Evolutionary conservation across 1,139 yeast species (phyloP), one percentile per base, ranked within the genome.

Genomic region (Scheffersomyces quercinus): DNA sequence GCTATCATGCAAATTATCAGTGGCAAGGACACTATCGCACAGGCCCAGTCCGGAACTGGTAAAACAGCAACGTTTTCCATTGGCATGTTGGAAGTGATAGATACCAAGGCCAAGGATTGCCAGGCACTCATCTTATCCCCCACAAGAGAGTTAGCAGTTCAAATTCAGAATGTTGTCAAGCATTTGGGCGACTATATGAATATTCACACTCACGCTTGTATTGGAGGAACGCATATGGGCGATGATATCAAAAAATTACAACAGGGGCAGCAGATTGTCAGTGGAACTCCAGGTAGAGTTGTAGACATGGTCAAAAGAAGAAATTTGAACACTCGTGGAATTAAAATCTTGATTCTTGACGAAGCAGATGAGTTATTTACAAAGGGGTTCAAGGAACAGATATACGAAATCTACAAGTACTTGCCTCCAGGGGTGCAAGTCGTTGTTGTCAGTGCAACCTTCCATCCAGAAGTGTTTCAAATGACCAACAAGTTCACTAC

Each of bases 31-130:
- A 88, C 93, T 2, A 88, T 93, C 48, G 98, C 98, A 16, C 99
- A 93, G 67, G 97, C 98, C 9, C 99, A 93, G 64, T 88, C 97
- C 4, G 99, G 99, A 49, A 93, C 99, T 1, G 99, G 99, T 59
- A 93, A 93, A 65, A 93, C 99, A 0, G 99, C 98, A 15, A 93
- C 99, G 0, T 93, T 93, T 63, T 79, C 96, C 12, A 89, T 93
- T 45, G 96, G 97, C 9, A 85, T 88, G 85, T 71, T 93, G 43
- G 90, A 91, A 62, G 89, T 78, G 14, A 74, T 89, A 15, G 96
- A 90, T 51, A 64, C 86, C 26, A 79, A 75, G 48, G 72, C 80
- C 43, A 77, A 80, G 54, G 90, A 85, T 42, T 76, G 84, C 37
- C 96, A 88, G 65, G 96, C 96, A 5, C 72, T 93, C 39, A 86